Percentiles rank a stretch among this genome's conserved stretches.
Conservation (phyloP, 1,139 yeast genomes). For the Suhomyces bokatorum region DNA sequence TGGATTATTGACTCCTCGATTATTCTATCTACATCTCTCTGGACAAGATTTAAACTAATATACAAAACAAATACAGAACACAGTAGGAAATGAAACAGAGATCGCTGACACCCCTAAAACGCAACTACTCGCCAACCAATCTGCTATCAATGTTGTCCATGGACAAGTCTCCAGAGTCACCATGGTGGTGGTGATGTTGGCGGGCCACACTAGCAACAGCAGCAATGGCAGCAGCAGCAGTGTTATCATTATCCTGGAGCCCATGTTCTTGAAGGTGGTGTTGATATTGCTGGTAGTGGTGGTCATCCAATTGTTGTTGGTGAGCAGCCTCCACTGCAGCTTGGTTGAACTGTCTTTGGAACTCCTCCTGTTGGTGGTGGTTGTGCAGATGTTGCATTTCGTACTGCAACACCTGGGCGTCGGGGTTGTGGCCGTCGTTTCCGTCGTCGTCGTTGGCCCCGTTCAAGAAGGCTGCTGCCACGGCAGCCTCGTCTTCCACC, state of each 20-base stretch:
- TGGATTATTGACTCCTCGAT: too few relatives aligned
- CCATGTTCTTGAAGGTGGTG: conserved; percentile 33
- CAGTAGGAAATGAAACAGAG: conserved; percentile 6
- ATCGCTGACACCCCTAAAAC: not conserved
- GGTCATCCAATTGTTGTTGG: conserved; percentile 29
- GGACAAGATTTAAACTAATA: conserved; percentile 8
- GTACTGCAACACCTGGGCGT: conserved; percentile 25
- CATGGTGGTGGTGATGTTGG: conserved; percentile 24
- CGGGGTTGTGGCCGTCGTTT: conserved; percentile 11
- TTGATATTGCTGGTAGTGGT: conserved; percentile 37
- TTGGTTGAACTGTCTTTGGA: conserved; percentile 39
- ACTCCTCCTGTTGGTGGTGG: conserved; percentile 39
- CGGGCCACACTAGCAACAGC: conserved; percentile 42
- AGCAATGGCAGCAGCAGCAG: conserved; percentile 47
- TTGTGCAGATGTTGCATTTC: conserved; percentile 27
- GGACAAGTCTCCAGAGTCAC: conserved; percentile 38
- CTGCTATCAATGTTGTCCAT: conserved; percentile 52
- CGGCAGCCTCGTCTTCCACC: conserved; percentile 35
- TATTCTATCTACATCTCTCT: not conserved
- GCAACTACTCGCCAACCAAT: conserved; percentile 43
- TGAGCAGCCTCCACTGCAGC: conserved; percentile 41
- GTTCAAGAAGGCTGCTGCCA: conserved; percentile 20
- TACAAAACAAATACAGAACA: conserved; percentile 11
- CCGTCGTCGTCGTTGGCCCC: conserved; percentile 14
- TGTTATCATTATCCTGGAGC: conserved; percentile 24